These are phyloP conservation scores for Sporothrix mexicana DNA, from an alignment of 2,329 filamentous ascomycete genomes.

Conservation along the genomic window DNA sequence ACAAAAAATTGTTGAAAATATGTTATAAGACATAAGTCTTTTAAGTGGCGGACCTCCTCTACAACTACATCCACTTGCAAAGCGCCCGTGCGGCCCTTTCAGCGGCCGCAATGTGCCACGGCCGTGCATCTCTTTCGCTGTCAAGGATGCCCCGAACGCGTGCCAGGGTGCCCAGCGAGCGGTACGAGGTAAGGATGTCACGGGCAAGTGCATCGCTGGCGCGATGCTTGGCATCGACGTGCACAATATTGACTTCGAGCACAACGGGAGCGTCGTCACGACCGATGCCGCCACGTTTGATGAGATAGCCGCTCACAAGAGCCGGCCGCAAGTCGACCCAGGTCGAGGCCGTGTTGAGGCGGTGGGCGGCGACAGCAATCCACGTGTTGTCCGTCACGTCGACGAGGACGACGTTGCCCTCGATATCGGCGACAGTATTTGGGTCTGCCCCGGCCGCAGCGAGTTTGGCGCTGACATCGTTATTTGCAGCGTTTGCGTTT, in stretches of 20 bases:
- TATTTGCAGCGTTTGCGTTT: not conserved
- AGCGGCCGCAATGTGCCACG: constrained; percentile 78
- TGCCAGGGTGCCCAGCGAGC: constrained; percentile 71
- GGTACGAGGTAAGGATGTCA: constrained; percentile 73
- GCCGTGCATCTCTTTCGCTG: constrained; percentile 65
- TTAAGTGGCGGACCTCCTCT: constrained; percentile 37
- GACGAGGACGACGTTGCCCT: constrained; percentile 70
- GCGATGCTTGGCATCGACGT: constrained; percentile 59
- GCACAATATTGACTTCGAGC: constrained; percentile 69
- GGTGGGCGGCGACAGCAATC: constrained; percentile 72
- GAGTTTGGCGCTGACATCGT: constrained; percentile 41
- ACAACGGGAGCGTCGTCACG: constrained; percentile 63
- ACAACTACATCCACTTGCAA: constrained; percentile 63
- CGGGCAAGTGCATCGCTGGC: constrained; percentile 68
- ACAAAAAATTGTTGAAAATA: not conserved
- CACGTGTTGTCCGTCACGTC: constrained; percentile 78
- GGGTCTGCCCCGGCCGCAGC: constrained; percentile 38
- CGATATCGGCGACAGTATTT: constrained; percentile 49
- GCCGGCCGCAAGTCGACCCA: constrained; percentile 62
- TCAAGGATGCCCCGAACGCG: constrained; percentile 68
- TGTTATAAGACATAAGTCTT: not conserved
- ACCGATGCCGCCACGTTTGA: constrained; percentile 65
- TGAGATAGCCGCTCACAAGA: constrained; percentile 68
- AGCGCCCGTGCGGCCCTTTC: constrained; percentile 71
- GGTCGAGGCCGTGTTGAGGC: constrained; percentile 64